Evolutionary conservation across 208 protist species (phyloP).

Genomic region (Acanthamoeba lenticulata): DNA sequence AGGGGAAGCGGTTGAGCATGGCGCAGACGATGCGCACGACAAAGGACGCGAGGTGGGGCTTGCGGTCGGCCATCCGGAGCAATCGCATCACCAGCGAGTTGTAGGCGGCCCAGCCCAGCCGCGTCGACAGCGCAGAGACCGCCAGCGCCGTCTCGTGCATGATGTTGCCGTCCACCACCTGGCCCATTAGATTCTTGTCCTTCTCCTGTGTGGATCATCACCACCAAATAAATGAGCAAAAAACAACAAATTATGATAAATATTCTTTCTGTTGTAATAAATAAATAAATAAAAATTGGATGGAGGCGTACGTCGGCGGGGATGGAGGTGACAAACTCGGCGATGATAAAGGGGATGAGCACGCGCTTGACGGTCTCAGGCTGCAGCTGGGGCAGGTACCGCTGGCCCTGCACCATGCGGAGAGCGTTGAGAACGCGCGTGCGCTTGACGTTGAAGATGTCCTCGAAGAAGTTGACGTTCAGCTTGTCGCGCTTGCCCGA

Average conservation of each 20-base stretch:
- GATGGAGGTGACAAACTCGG: slow-evolving; percentile 36
- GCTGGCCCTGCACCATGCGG: slow-evolving; percentile 21
- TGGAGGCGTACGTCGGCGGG: background rate
- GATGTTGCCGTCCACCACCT: slow-evolving; percentile 56
- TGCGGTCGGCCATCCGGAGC: background rate
- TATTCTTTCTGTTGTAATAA: background rate
- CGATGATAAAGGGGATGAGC: slow-evolving; percentile 33
- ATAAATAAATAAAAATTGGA: background rate
- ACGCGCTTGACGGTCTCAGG: background rate
- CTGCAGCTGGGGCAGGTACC: background rate
- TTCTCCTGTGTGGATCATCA: background rate
- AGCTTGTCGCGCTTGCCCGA: background rate
- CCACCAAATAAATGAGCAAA: background rate
- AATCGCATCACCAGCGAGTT: background rate
- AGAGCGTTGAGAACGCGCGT: slow-evolving; percentile 12
- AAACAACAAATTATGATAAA: background rate
- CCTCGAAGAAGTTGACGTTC: slow-evolving; percentile 65
- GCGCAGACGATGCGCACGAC: slow-evolving; percentile 47
- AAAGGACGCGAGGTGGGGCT: background rate
- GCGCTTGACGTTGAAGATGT: slow-evolving; percentile 58
- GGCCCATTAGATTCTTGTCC: background rate
- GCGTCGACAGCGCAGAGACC: slow-evolving; percentile 11
- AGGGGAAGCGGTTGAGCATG: slow-evolving; percentile 52
- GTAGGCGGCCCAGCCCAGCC: slow-evolving; percentile 45
- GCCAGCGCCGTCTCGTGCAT: slow-evolving; percentile 32